A percentile compares a stretch with the other conserved stretches of the same genome.
Conservation (phyloP, 306 rosid species). For the Mucuna pruriens region DNA sequence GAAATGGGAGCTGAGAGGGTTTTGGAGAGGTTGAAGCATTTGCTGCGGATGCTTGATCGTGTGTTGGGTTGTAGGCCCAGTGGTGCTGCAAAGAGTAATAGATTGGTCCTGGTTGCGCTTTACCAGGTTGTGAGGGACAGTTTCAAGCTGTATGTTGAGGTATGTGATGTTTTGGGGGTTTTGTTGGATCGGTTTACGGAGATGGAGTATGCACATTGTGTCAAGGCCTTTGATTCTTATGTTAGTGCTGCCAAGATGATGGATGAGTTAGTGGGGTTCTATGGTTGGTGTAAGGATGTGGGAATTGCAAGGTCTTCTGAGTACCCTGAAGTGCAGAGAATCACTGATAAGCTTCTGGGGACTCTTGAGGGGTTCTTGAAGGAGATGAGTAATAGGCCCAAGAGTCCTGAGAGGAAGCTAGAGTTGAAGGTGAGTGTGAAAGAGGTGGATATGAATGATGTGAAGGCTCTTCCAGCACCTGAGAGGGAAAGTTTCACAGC, state of each 20-base stretch:
- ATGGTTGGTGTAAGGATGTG: constrained; percentile 77
- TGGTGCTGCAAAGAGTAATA: constrained; percentile 69
- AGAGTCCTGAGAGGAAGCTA: constrained; percentile 55
- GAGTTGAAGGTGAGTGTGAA: constrained; percentile 46
- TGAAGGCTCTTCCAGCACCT: constrained; percentile 80
- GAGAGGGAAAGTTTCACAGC: constrained; percentile 59
- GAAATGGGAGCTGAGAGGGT: constrained; percentile 72
- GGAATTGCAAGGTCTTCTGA: constrained; percentile 83
- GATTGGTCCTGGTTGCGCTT: constrained; percentile 69
- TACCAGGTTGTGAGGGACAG: constrained; percentile 77
- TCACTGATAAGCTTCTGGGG: constrained; percentile 65
- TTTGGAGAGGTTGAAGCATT: constrained; percentile 62
- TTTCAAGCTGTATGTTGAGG: constrained; percentile 58
- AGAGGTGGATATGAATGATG: constrained; percentile 53
- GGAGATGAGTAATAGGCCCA: constrained; percentile 53
- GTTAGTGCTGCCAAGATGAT: constrained; percentile 66
- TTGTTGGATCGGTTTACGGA: constrained; percentile 75
- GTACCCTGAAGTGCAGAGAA: constrained; percentile 78
- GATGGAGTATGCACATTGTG: constrained; percentile 76
- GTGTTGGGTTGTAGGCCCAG: constrained; percentile 72
- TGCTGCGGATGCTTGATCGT: constrained; percentile 68
- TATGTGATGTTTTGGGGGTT: constrained; percentile 76
- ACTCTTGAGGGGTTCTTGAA: constrained; percentile 76
- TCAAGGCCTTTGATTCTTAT: constrained; percentile 68
- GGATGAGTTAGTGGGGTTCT: constrained; percentile 73